phyloP scores from a whole-genome alignment of 345 rosid genomes.

The Pistacia atlantica region DNA sequence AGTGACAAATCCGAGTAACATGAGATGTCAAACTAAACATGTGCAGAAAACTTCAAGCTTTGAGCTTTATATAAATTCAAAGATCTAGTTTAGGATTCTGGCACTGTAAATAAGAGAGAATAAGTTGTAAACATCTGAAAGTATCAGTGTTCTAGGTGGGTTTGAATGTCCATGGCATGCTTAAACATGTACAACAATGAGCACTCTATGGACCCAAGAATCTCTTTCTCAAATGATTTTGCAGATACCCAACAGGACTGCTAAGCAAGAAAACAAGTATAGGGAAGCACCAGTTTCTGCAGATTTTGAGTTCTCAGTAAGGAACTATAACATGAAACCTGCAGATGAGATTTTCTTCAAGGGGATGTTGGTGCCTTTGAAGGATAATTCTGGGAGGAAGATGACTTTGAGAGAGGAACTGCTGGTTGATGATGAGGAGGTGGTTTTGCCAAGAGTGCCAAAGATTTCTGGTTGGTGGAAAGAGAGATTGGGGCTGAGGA shows the following conservation, averaged over 20 bases:
- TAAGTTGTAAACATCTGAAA: slow-evolving; percentile 3
- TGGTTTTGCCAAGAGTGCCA: slow-evolving; percentile 25
- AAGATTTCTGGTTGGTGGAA: slow-evolving; percentile 60
- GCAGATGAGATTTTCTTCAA: slow-evolving; percentile 83
- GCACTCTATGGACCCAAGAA: slow-evolving; percentile 74
- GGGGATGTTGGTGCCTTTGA: slow-evolving; percentile 69
- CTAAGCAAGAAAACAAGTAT: slow-evolving; percentile 44
- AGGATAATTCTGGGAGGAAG: slow-evolving; percentile 47
- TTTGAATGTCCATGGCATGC: slow-evolving; percentile 35
- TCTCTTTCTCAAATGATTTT: slow-evolving; percentile 89
- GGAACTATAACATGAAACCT: slow-evolving; percentile 53
- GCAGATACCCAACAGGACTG: slow-evolving; percentile 46
- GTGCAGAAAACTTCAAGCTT: slow-evolving; percentile 25
- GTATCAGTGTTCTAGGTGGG: slow-evolving; percentile 4
- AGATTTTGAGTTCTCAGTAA: slow-evolving; percentile 73
- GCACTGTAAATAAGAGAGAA: slow-evolving; percentile 20
- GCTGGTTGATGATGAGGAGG: slow-evolving; percentile 40
- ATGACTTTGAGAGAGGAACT: slow-evolving; percentile 68
- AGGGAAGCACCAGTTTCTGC: slow-evolving; percentile 87
- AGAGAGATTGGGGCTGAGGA: slow-evolving; percentile 49
- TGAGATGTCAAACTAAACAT: slow-evolving; percentile 49
- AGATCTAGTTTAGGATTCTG: slow-evolving; percentile 40
- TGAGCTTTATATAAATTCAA: slow-evolving; percentile 27
- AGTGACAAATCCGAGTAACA: slow-evolving; percentile 59
- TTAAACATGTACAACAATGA: slow-evolving; percentile 49